These are phyloP conservation scores for Danielia oregonensis DNA, from an alignment of 805 yeast species.

Conservation along the genomic window DNA sequence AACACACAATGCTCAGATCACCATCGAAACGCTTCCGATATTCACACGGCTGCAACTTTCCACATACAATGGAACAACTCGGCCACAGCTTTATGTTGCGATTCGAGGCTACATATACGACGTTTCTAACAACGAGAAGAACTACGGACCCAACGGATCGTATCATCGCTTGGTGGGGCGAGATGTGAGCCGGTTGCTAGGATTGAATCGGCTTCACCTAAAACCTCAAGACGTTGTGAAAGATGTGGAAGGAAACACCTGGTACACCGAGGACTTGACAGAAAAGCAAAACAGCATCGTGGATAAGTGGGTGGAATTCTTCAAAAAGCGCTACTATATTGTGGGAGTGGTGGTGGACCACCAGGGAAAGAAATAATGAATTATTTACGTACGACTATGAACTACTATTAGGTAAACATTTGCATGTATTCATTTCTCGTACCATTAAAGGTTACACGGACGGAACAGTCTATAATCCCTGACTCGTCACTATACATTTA, in stretches of 20 bases:
- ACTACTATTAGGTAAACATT: neutral
- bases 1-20: slow-evolving; percentile 27
- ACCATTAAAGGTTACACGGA: no score
- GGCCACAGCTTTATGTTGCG: slow-evolving; percentile 57
- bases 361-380: slow-evolving; percentile 4
- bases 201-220: slow-evolving; percentile 46
- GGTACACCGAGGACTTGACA: slow-evolving; percentile 50
- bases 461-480: no score
- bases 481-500: no score
- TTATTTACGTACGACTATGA: neutral
- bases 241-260: slow-evolving; percentile 27
- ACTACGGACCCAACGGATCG: slow-evolving; percentile 74
- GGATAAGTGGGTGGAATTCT: slow-evolving; percentile 73
- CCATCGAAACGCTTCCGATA: slow-evolving; percentile 27
- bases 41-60: slow-evolving; percentile 32
- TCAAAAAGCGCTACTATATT: slow-evolving; percentile 40
- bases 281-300: slow-evolving; percentile 59
- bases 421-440: no score
- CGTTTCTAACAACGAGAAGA: slow-evolving; percentile 60
- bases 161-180: slow-evolving; percentile 72
- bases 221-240: slow-evolving; percentile 21
- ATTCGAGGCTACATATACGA: slow-evolving; percentile 78
- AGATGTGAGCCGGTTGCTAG: slow-evolving; percentile 76
- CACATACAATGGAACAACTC: slow-evolving; percentile 28
- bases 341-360: slow-evolving; percentile 38